Evolutionary conservation across 495 filamentous ascomycete genomes (phyloP).

Genomic region (Cairneyella variabilis): DNA sequence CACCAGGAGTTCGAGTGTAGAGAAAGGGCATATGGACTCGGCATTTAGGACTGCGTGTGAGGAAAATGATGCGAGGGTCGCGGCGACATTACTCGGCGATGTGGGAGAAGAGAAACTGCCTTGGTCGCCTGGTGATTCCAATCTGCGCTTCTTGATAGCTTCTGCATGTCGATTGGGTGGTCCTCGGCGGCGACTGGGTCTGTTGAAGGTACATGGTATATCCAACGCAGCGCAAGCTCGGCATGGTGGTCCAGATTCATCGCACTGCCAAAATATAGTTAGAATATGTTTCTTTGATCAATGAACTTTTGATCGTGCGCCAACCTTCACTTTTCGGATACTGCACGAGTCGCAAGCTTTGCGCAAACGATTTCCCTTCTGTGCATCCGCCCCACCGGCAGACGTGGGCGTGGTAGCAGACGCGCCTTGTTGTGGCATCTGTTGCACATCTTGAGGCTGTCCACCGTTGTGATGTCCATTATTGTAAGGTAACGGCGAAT

Average conservation of each 20-base stretch:
- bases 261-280: conserved; percentile 53
- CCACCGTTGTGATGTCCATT: conserved; percentile 4
- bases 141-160: conserved; percentile 65
- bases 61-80: conserved; percentile 39
- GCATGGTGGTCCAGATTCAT: conserved; percentile 75
- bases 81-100: conserved; percentile 48
- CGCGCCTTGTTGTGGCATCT: background rate
- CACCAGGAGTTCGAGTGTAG: conserved; percentile 62
- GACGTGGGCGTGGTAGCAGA: background rate
- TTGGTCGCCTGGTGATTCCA: conserved; percentile 35
- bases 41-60: conserved; percentile 38
- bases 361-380: conserved; percentile 53
- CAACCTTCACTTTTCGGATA: conserved; percentile 82
- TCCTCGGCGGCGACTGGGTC: conserved; percentile 75
- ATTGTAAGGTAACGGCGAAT: conserved; percentile 6
- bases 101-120: conserved; percentile 31
- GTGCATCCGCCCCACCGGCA: conserved; percentile 7
- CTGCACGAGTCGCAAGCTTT: conserved; percentile 86
- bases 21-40: conserved; percentile 71
- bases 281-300: conserved; percentile 2
- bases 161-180: conserved; percentile 85
- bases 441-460: background rate
- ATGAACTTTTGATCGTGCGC: background rate
- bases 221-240: conserved; percentile 72
- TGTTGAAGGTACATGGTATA: conserved; percentile 79